phyloP scores from a whole-genome alignment of 2,329 filamentous ascomycete genomes.

The Diaporthe citri region DNA sequence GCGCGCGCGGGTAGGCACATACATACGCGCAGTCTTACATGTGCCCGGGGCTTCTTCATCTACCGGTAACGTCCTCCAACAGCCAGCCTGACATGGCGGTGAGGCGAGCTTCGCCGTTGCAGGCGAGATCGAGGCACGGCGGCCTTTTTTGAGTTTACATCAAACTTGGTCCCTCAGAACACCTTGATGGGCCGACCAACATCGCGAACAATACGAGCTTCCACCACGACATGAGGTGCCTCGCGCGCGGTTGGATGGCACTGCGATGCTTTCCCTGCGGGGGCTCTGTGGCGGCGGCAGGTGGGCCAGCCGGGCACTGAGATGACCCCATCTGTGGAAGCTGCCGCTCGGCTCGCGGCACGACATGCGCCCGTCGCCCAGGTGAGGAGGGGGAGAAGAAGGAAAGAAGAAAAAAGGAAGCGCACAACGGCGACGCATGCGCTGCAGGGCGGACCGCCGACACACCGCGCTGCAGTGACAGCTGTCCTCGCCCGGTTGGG shows the following conservation, averaged over 20 bases:
- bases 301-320: slow-evolving; percentile 3
- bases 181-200: background rate
- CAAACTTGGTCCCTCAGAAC: background rate
- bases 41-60: background rate
- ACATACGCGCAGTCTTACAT: background rate
- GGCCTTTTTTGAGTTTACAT: background rate
- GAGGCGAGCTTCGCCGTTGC: slow-evolving; percentile 30
- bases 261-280: slow-evolving; percentile 16
- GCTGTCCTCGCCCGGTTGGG: slow-evolving; percentile 16
- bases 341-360: slow-evolving; percentile 14
- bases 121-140: slow-evolving; percentile 1
- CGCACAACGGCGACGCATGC: slow-evolving; percentile 9
- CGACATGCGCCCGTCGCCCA: background rate
- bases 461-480: slow-evolving; percentile 18
- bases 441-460: background rate
- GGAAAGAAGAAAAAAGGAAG: background rate
- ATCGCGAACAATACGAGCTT: slow-evolving; percentile 1
- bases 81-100: slow-evolving; percentile 4
- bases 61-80: slow-evolving; percentile 10
- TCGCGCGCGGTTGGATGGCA: background rate
- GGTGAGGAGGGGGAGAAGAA: background rate
- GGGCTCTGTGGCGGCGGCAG: background rate
- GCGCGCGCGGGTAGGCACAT: slow-evolving; percentile 20
- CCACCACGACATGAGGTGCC: slow-evolving; percentile 9
- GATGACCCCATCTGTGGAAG: background rate